Evolutionary conservation across 352 stramenopile species (phyloP).

Genomic region (Globisporangium splendens): DNA sequence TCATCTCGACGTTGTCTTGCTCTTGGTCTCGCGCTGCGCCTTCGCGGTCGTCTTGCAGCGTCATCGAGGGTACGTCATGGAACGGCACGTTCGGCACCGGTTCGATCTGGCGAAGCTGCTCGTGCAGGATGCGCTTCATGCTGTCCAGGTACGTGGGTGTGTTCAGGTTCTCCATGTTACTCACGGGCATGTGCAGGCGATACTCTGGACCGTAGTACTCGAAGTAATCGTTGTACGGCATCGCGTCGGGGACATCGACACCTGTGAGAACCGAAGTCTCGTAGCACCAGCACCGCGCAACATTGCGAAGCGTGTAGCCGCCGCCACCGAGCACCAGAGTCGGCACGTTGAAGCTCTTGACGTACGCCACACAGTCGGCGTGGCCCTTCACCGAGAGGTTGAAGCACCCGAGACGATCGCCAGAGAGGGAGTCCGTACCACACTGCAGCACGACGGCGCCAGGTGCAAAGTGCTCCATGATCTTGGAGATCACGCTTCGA

Average conservation of each 20-base stretch:
- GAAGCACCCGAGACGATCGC: conserved; percentile 97
- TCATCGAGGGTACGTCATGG: conserved; percentile 73
- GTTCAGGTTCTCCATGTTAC: conserved; percentile 98
- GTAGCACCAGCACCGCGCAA: conserved; percentile 92
- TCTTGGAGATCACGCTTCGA: conserved; percentile 92
- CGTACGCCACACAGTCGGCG: conserved; percentile 95
- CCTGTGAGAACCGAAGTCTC: conserved; percentile 95
- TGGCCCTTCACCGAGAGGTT: conserved; percentile 98
- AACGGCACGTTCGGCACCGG: conserved; percentile 96
- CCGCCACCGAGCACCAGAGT: conserved; percentile 96
- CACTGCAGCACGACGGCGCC: conserved; percentile 98
- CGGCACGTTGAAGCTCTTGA: conserved; percentile 96
- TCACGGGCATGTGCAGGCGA: conserved; percentile 95
- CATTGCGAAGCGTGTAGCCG: conserved; percentile 98
- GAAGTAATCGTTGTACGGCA: conserved; percentile 99
- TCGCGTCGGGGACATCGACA: conserved; percentile 91
- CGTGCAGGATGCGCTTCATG: conserved; percentile 89
- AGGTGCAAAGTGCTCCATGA: conserved; percentile 96
- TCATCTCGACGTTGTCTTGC: conserved; percentile 63
- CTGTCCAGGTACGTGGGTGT: conserved; percentile 89
- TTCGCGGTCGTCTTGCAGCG: conserved; percentile 43
- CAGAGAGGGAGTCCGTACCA: conserved; percentile 97
- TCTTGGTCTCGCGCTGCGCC: conserved; percentile 46
- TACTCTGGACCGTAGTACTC: conserved; percentile 99
- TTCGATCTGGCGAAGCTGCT: conserved; percentile 95